Evolutionary conservation across 768 basidiomycete genomes (phyloP), one percentile per base, ranked within the genome.

Genomic region (Trametes cinnabarina): DNA sequence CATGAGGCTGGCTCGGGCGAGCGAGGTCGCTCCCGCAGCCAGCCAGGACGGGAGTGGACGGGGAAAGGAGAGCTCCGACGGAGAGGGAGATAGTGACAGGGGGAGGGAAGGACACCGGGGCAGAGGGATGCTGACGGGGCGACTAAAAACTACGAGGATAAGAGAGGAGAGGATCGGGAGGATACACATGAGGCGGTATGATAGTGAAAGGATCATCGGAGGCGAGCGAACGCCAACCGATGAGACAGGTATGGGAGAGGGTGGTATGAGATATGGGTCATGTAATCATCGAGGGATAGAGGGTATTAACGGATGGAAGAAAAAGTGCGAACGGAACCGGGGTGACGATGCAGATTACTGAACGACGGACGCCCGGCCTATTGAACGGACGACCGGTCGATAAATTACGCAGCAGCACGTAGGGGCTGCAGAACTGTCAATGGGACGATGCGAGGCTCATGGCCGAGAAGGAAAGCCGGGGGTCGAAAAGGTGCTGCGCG

Each of bases 301-400:
- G 43, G 42, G 22, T 52, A 54, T 46, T 32, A 1, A 19, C 15
- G 40, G 41, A n/a, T n/a, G n/a, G n/a, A n/a, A n/a, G 34, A 32
- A 26, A 19, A n/a, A 42, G n/a, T 20, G 42, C 41, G 11, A 42
- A 19, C 22, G 25, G 44, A 23, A n/a, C 37, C 50, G 50, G 19
- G 39, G 23, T 20, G 50, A 34, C 22, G 35, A 23, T 37, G 25
- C 26, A 15, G 37, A 54, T 44, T 55, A 55, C 52, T 54, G 53
- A 60, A 60, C 49, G 52, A 60, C 58, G 34, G 25, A 32, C 58
- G 52, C 39, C 20, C 58, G 52, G 53, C 58, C 58, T 55, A 43
- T 43, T 48, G 52, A 46, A 48, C 57, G 46, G 40, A 37, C 15
- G 52, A 32, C 58, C 43, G 34, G 58, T 60, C 52, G 53, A 60